Conservation (phyloP, 1,284 basidiomycete species). For the Xerocomus minutiporus region DNA sequence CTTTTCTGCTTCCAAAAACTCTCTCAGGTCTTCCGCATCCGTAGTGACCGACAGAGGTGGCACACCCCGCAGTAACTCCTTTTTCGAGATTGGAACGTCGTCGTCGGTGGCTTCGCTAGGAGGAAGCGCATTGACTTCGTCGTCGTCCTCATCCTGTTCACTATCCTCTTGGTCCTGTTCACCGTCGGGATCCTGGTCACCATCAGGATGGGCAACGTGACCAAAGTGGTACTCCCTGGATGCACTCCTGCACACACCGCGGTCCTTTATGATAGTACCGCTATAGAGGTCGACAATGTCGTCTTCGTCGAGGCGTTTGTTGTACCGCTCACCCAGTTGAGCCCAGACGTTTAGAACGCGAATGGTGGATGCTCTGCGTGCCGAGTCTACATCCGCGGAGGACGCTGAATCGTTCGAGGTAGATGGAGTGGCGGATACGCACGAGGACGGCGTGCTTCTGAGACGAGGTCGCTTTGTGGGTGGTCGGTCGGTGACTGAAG, state of each 20-base stretch:
- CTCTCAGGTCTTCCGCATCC: constrained; percentile 55
- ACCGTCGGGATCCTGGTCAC: constrained; percentile 28
- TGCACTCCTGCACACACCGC: constrained; percentile 54
- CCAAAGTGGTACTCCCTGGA: constrained; percentile 44
- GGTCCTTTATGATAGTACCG: constrained; percentile 57
- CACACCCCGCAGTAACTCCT: constrained; percentile 31
- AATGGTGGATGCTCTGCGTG: constrained; percentile 50
- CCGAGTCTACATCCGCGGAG: constrained; percentile 43
- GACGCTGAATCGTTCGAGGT: constrained; percentile 26
- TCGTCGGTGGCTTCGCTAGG: constrained; percentile 27
- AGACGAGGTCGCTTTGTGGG: constrained; percentile 38
- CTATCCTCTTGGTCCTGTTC: constrained; percentile 30
- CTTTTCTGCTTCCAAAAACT: constrained; percentile 62
- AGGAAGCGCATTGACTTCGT: constrained; percentile 22
- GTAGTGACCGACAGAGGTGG: constrained; percentile 46
- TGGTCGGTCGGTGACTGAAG: constrained; percentile 33
- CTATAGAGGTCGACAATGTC: constrained; percentile 67
- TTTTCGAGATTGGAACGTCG: constrained; percentile 29
- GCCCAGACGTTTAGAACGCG: constrained; percentile 62
- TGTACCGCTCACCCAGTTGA: constrained; percentile 61
- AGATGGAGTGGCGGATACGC: constrained; percentile 26
- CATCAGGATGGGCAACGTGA: constrained; percentile 42
- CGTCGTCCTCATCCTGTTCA: constrained; percentile 31
- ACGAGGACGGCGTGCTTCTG: constrained; percentile 29
- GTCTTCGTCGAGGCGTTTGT: constrained; percentile 63